Evolutionary conservation across 108 stramenopile species (phyloP).

Genomic region (Skeletonema menzelii): DNA sequence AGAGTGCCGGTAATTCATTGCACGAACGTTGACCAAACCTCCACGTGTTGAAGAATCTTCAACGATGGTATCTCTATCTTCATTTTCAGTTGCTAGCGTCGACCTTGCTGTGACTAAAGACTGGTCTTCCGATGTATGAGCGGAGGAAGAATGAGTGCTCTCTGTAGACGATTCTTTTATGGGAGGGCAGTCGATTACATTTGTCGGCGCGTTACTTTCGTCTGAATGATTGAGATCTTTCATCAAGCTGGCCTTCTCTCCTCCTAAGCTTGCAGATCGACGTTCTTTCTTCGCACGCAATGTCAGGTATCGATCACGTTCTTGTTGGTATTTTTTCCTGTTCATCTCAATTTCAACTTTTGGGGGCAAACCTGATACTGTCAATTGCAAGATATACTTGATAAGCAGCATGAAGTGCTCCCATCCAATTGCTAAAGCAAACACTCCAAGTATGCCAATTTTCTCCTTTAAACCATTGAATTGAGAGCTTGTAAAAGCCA

Average conservation of each 20-base stretch:
- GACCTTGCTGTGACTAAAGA: conserved; percentile 1
- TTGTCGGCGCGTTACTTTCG: conserved; percentile 1
- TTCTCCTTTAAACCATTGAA: conserved; percentile 54
- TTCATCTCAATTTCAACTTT: conserved; percentile 69
- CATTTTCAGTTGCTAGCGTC: neutral
- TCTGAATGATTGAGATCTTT: conserved; percentile 4
- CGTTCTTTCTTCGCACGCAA: conserved; percentile 70
- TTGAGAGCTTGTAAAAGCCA: conserved; percentile 84
- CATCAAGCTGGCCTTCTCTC: conserved; percentile 1
- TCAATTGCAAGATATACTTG: conserved; percentile 82
- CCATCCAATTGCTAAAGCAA: conserved; percentile 82
- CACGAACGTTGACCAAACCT: conserved; percentile 16
- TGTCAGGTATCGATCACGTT: conserved; percentile 52
- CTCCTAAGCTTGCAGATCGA: conserved; percentile 34
- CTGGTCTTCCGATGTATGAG: conserved; percentile 3
- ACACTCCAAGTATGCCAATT: conserved; percentile 62
- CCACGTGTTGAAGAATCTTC: conserved; percentile 1
- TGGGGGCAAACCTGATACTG: conserved; percentile 65
- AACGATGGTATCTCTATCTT: neutral
- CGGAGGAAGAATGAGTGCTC: conserved; percentile 18
- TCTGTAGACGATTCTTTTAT: conserved; percentile 37
- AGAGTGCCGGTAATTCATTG: conserved; percentile 13
- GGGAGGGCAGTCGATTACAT: conserved; percentile 32
- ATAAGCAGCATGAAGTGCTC: conserved; percentile 89
- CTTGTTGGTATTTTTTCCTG: conserved; percentile 63